Evolutionary conservation across 495 filamentous ascomycete species (phyloP), one percentile per base, ranked within the genome.

Genomic region (Penicillium manginii): DNA sequence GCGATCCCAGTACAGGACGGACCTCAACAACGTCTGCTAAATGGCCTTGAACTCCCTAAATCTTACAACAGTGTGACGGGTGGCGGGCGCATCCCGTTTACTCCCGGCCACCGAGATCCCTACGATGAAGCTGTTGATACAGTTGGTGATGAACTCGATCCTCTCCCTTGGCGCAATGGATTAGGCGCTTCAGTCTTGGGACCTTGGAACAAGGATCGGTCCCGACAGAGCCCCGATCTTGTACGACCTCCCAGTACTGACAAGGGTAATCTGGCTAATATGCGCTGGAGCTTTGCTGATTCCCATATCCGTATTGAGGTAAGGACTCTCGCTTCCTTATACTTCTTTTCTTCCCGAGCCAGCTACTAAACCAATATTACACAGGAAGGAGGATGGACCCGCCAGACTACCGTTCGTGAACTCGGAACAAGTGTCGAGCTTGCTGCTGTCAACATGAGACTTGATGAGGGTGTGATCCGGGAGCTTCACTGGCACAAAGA

Each of bases 401-500:
- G 86, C 1, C 85, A 88, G 66, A 88, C 85, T 0, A 88, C 85
- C 12, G 76, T 85, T 50, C 78, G 82, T 17, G 86, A 88, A 64
- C 68, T 88, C 1, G 76, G 77, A 6, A 75, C 81, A 14, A 87
- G 84, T 61, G 73, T 78, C 11, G 83, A 88, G 54, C 75, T 89
- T 26, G 86, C 86, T 7, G 81, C 82, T 47, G 86, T 88, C 52
- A 87, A 89, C 62, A 88, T 88, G 86, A 83, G 86, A 15, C 80
- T 89, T 1, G 85, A 85, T 39, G 63, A 80, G 50, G 86, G 85
- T 35, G 87, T 84, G n/a, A 88, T 88, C 62, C 85, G 87, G 8
- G 87, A 90, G 63, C 70, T 90, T 15, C 87, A 90, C 63, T 90
- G 87, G 87, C 87, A 90, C 71, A 86, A 83, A 45, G 84, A 88